Base-by-base conservation (phyloP, 1,284 basidiomycete species). In the Austroboletus niveus region DNA sequence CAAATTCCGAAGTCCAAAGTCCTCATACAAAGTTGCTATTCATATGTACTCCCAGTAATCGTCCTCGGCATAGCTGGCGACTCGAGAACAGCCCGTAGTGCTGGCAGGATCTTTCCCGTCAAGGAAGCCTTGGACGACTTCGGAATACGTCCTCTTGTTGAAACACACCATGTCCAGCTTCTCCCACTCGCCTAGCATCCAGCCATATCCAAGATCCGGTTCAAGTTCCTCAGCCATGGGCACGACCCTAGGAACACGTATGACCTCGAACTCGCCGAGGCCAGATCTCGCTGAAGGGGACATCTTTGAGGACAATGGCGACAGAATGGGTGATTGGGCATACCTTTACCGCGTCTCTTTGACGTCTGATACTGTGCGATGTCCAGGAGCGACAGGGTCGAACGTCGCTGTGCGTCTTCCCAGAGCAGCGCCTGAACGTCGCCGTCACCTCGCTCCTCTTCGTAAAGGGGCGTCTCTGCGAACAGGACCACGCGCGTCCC, bases 131-230 rank as follows among this genome's bases (percentile, higher is more conserved):
- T 7, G 60, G 17, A 45, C 57, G 17, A 54, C 66, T 40, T 69
- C 65, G 1, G 59, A 64, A 49, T 69, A 68, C 11, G 53, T 52
- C 41, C 50, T 63, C 53, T 29, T 29, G 27, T 49, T 59, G 39
- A 52, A 47, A 27, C 31, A 31, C 17, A 17, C 20, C 2, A 12
- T 34, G 27, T 64, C 54, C 5, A 69, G 17, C 32, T 51, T 54
- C 30, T 66, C 65, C 63, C 67, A 64, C 17, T 55, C 65, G 3
- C 32, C 24, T 24, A 48, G 27, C 12, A 35, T 36, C 50, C 50
- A 60, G 36, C n/a, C 11, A 42, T 54, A 42, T 17, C 41, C 57
- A 10, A 54, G 32, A 5, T 48, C 47, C 4, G 29, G 29, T 2
- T 42, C 44, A 9, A 29, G 27, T 42, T 44, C 54, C 17, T 63